Evolutionary conservation across 192 early-diverging fungal genomes (phyloP).

Genomic region (Obelidium mucronatum): DNA sequence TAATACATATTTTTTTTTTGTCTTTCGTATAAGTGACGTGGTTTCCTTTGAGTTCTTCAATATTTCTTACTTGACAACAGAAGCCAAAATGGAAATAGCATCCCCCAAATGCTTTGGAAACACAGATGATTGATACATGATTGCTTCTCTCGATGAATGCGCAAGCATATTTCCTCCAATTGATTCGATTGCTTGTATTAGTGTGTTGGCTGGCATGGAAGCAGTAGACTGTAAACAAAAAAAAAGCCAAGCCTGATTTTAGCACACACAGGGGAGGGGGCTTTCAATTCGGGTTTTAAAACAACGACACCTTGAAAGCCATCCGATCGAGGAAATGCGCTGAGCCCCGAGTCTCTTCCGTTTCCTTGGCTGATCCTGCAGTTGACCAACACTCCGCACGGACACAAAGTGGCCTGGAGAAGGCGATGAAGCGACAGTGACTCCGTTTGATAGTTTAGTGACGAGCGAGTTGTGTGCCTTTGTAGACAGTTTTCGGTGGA

Average conservation of each 20-base stretch:
- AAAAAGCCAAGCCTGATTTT: background rate
- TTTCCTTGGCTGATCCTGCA: conserved; percentile 91
- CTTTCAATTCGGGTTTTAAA: too few species aligned
- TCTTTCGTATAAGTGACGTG: background rate
- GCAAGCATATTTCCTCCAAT: conserved; percentile 92
- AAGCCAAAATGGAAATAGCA: conserved; percentile 77
- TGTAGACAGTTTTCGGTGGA: too few species aligned
- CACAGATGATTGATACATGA: conserved; percentile 95
- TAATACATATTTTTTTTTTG: background rate
- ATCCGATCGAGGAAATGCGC: conserved; percentile 90
- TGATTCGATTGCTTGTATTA: conserved; percentile 78
- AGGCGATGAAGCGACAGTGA: conserved; percentile 83
- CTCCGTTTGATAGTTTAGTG: conserved; percentile 77
- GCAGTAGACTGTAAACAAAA: conserved; percentile 54
- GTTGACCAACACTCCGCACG: conserved; percentile 89
- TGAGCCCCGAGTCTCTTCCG: conserved; percentile 68
- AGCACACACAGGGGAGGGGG: background rate
- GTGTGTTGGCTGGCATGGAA: conserved; percentile 69
- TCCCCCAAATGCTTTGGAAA: conserved; percentile 82
- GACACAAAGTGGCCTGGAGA: conserved; percentile 89
- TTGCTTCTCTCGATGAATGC: conserved; percentile 88
- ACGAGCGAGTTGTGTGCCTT: background rate
- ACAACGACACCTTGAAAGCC: conserved; percentile 89
- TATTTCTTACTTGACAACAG: conserved; percentile 71
- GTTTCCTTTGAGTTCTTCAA: background rate